Evolutionary conservation across 176 grass and related monocot genomes (phyloP).

Genomic region (Bothriochloa decipiens): DNA sequence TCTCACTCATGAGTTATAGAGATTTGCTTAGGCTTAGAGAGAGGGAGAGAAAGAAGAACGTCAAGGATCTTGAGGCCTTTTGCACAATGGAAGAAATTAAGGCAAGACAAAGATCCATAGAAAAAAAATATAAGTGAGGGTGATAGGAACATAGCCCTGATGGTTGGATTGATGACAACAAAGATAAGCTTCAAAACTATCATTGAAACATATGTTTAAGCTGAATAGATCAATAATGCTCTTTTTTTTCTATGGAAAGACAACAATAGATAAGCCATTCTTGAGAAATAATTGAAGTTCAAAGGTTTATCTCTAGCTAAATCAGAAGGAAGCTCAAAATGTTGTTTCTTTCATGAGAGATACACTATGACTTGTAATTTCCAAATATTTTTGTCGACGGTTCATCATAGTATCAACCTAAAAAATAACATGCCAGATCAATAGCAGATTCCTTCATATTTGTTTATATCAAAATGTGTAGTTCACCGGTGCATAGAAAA

Average conservation of each 20-base stretch:
- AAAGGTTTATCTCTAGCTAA: background rate
- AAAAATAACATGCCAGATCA: conserved; percentile 26
- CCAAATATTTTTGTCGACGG: conserved; percentile 55
- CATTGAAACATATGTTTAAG: background rate
- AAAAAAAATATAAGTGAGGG: no score
- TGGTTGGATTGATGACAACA: background rate
- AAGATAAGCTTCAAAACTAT: background rate
- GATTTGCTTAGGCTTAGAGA: no score
- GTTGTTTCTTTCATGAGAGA: background rate
- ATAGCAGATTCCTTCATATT: conserved; percentile 21
- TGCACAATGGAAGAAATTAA: no score
- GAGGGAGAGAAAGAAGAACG: no score
- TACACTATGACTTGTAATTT: conserved; percentile 73
- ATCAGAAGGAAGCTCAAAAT: conserved; percentile 23
- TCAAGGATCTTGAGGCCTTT: no score
- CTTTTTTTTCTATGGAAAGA: background rate
- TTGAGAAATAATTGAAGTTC: conserved; percentile 16
- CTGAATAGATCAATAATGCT: conserved; percentile 3
- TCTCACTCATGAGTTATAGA: no score
- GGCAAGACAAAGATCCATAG: no score
- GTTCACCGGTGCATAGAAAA: background rate
- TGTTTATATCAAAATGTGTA: conserved; percentile 17
- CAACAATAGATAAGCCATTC: background rate
- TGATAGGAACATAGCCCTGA: no score
- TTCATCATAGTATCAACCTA: conserved; percentile 49